Evolutionary conservation across 768 basidiomycete species (phyloP), one percentile per base, ranked within the genome.

Genomic region (Trametes cubensis): DNA sequence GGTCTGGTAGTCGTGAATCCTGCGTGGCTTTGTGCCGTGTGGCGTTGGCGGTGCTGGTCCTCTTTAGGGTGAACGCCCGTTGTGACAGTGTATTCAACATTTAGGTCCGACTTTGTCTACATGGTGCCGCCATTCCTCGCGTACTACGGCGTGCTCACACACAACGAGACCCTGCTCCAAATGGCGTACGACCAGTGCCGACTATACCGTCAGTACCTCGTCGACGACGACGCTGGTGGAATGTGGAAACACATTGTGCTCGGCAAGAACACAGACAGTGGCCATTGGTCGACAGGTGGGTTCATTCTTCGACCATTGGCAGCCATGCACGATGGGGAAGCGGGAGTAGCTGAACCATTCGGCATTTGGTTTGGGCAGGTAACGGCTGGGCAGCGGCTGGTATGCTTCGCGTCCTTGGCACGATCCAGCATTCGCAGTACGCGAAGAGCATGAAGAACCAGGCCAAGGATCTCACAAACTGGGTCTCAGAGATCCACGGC

Each of bases 341-440:
- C 30, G 28, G 34, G 34, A 34, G 10, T 34, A 4, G 34, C 41
- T 56, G 34, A 34, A 7, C 11, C 3, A 14, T 15, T 4, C 23
- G 7, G 10, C 10, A 11, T 10, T 34, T 11, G 8, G 3, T 34
- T 25, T 25, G 28, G 18, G 44, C 51, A 89, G 93, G 93, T 0
- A 94, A 95, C 59, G 94, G 79, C 3, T 96, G 94, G 94, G 94
- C 90, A 0, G 91, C 92, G 0, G 89, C 86, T 18, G 94, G 94
- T 0, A 94, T 94, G 82, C 77, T 92, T 11, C 86, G 94, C 6
- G 94, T 95, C 3, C 78, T 90, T 0, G 86, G 83, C 2, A 94
- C 91, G 1, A 87, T 94, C 60, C 78, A 83, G 65, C 75, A 83
- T 34, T 90, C 90, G 0, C 74, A 80, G 51, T 91, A 78, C 62